Conservation (phyloP, 1,139 yeast species). For the Candida frijolesensis region DNA sequence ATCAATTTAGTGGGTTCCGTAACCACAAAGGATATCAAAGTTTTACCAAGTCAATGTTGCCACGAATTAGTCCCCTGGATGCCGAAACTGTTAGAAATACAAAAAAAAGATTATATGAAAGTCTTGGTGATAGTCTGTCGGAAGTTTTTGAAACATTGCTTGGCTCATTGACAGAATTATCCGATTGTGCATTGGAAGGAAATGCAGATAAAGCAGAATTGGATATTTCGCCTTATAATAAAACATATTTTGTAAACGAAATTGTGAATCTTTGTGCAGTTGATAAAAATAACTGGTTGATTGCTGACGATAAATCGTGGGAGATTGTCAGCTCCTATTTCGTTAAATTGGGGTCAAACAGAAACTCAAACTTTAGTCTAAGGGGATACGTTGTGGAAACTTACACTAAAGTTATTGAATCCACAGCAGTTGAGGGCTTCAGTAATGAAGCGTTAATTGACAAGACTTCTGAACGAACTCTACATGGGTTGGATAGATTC, state of each 20-base stretch:
- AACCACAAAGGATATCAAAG: constrained; percentile 22
- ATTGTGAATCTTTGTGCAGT: constrained; percentile 48
- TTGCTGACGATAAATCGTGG: constrained; percentile 48
- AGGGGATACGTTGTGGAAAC: constrained; percentile 50
- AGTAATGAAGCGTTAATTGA: constrained; percentile 19
- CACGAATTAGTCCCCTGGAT: constrained; percentile 45
- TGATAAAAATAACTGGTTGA: constrained; percentile 53
- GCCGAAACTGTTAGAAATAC: constrained; percentile 55
- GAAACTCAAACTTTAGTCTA: constrained; percentile 43
- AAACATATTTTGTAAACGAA: constrained; percentile 39
- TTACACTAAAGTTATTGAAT: constrained; percentile 51
- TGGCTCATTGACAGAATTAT: constrained; percentile 45
- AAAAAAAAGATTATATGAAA: constrained; percentile 60
- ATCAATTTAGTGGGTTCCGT: constrained; percentile 35
- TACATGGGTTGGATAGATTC: constrained; percentile 37
- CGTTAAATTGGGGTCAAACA: constrained; percentile 32
- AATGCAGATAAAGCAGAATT: constrained; percentile 10
- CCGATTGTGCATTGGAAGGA: constrained; percentile 27
- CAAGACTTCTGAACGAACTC: constrained; percentile 37
- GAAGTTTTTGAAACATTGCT: constrained; percentile 51
- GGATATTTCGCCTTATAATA: constrained; percentile 44
- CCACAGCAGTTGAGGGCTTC: constrained; percentile 51
- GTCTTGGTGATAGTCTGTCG: constrained; percentile 55
- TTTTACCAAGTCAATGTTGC: constrained; percentile 23
- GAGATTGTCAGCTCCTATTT: constrained; percentile 44